Percentiles rank a stretch among this genome's conserved stretches.
Conservation (phyloP, 1,139 yeast genomes). For the Blastobotrys elegans region DNA sequence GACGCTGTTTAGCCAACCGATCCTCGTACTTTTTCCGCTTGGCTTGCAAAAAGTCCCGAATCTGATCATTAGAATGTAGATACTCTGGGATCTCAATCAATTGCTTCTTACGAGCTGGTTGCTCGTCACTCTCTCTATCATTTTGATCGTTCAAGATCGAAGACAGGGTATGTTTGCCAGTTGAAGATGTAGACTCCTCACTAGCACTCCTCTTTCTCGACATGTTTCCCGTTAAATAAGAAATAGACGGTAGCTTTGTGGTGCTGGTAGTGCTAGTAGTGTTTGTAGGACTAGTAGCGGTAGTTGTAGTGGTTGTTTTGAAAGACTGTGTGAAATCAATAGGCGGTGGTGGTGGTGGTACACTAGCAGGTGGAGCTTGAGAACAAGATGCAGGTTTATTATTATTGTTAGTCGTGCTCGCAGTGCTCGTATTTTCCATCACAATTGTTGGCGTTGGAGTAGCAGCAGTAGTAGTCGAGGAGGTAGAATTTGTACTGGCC, state of each 20-base stretch:
- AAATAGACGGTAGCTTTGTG: slow-evolving; percentile 15
- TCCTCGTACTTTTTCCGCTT: slow-evolving; percentile 32
- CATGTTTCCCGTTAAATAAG: slow-evolving; percentile 8
- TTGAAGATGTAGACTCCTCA: slow-evolving; percentile 1
- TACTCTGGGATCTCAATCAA: slow-evolving; percentile 27
- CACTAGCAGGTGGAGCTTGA: background rate
- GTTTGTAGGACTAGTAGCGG: background rate
- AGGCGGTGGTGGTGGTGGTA: slow-evolving; percentile 26
- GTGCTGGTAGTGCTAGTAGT: background rate
- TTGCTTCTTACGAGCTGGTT: slow-evolving; percentile 12
- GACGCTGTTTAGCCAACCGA: slow-evolving; percentile 28
- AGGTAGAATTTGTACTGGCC: slow-evolving; percentile 1
- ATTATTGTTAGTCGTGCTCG: background rate
- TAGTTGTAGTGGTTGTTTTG: slow-evolving; percentile 13
- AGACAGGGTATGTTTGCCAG: slow-evolving; percentile 11
- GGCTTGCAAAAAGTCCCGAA: slow-evolving; percentile 31
- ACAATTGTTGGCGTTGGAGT: background rate
- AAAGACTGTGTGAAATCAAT: slow-evolving; percentile 34
- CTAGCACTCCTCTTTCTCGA: slow-evolving; percentile 8
- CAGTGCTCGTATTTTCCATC: no score
- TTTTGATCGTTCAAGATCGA: slow-evolving; percentile 21
- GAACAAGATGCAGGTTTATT: background rate
- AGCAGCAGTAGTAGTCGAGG: background rate
- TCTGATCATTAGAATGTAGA: slow-evolving; percentile 26
- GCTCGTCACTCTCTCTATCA: slow-evolving; percentile 5